These are phyloP conservation scores for Erythrophleum ivorense DNA, from an alignment of 331 rosid genomes.

Conservation along the genomic window DNA sequence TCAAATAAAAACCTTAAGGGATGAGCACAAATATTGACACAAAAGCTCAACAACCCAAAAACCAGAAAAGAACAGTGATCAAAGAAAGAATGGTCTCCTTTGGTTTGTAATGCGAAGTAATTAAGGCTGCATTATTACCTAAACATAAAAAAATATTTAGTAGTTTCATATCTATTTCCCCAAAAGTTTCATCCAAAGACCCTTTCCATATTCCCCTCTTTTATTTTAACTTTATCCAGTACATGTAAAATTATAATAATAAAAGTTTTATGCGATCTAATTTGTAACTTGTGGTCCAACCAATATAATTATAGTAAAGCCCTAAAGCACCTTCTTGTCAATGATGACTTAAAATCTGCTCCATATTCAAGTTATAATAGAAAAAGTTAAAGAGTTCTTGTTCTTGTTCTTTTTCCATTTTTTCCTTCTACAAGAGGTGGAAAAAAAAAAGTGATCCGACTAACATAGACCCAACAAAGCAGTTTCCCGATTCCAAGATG, in stretches of 20 bases:
- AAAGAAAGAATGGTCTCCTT: background rate
- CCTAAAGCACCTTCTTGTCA: background rate
- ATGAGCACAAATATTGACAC: too few relatives aligned
- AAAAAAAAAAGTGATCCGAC: conserved; percentile 41
- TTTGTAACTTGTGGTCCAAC: background rate
- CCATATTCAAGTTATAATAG: background rate
- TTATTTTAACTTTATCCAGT: background rate
- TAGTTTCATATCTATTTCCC: background rate
- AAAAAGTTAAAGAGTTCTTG: background rate
- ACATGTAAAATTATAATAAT: background rate
- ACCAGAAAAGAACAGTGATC: background rate
- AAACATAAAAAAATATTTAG: background rate
- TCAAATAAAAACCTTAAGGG: too few relatives aligned
- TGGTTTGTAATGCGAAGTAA: background rate
- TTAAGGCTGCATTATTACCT: background rate
- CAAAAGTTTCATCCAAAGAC: background rate
- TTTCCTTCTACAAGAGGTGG: background rate
- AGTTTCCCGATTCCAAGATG: conserved; percentile 49
- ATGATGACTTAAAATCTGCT: background rate
- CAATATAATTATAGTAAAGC: background rate
- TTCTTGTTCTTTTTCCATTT: background rate
- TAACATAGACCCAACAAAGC: conserved; percentile 42
- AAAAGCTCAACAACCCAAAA: background rate
- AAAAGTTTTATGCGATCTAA: background rate
- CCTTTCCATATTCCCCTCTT: background rate